Conservation (phyloP, 2,329 filamentous ascomycete genomes). For the Fusarium musae region DNA sequence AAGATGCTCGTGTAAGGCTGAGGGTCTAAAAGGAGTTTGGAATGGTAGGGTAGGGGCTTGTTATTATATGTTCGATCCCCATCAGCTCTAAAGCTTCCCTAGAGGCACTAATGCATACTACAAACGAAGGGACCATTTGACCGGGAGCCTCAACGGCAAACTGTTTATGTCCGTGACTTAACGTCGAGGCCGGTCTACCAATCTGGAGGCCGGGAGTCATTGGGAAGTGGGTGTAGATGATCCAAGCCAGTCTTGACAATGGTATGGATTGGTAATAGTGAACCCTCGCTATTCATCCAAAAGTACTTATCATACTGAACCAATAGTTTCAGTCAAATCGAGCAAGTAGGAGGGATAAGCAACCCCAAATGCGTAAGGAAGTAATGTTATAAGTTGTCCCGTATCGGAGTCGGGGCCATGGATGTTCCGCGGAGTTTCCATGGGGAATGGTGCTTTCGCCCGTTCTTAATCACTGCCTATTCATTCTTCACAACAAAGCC, state of each 20-base stretch:
- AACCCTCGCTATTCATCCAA: neutral
- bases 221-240: slow-evolving; percentile 10
- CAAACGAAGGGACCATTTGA: neutral
- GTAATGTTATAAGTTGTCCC: slow-evolving; percentile 8
- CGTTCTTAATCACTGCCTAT: slow-evolving; percentile 19
- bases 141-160: slow-evolving; percentile 8
- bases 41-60: neutral
- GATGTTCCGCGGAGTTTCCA: slow-evolving; percentile 41
- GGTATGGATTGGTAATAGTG: neutral
- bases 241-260: neutral
- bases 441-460: slow-evolving; percentile 14
- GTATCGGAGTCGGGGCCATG: slow-evolving; percentile 26
- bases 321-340: neutral
- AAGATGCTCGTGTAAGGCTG: neutral
- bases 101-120: slow-evolving; percentile 12
- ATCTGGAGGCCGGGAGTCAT: slow-evolving; percentile 1
- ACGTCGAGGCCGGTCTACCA: neutral
- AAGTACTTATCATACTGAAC: neutral
- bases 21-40: neutral
- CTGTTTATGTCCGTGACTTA: slow-evolving; percentile 28
- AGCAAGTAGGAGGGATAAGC: neutral
- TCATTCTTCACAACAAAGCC: slow-evolving; percentile 7
- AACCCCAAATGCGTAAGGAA: neutral
- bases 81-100: neutral
- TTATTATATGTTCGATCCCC: slow-evolving; percentile 12